phyloP scores from a whole-genome alignment of 164 flowering plant genomes.

The Nelumbo lutea region DNA sequence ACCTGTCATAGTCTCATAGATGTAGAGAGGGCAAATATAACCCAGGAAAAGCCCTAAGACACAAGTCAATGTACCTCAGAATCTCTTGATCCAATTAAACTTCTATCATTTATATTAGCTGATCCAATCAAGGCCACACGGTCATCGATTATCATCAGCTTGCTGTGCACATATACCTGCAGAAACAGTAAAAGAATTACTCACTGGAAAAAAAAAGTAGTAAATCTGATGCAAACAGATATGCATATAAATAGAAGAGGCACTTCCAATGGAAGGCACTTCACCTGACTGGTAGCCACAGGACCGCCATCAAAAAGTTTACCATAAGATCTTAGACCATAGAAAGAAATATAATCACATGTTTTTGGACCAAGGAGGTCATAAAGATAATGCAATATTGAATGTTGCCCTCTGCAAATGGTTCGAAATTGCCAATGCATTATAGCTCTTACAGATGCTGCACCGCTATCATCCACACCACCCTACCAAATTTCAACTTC shows the following conservation, averaged over 20 bases:
- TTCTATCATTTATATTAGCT: conserved; percentile 94
- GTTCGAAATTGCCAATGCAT: conserved; percentile 99
- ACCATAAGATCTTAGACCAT: conserved; percentile 89
- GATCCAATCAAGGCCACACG: conserved; percentile 70
- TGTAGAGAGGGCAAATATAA: too few relatives aligned
- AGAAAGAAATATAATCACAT: conserved; percentile 91
- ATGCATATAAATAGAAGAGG: not conserved
- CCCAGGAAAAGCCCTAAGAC: not conserved
- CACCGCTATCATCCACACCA: conserved; percentile 95
- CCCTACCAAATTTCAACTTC: conserved; percentile 46
- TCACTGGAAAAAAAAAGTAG: not conserved
- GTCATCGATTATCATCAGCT: conserved; percentile 93
- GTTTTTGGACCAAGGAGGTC: conserved; percentile 71
- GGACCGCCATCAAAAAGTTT: conserved; percentile 80
- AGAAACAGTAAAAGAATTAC: too few relatives aligned
- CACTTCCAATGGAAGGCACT: conserved; percentile 4
- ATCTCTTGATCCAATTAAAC: conserved; percentile 95
- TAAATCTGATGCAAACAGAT: not conserved
- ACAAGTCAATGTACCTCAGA: conserved; percentile 65
- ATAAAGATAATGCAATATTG: conserved; percentile 80
- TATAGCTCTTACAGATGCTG: conserved; percentile 97
- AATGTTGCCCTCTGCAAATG: conserved; percentile 76
- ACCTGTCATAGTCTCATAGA: not conserved
- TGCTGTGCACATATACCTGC: conserved; percentile 97
- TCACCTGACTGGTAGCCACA: conserved; percentile 85